Evolutionary conservation across 129 eudicot species (phyloP).

Genomic region (Ambrosia artemisiifolia): DNA sequence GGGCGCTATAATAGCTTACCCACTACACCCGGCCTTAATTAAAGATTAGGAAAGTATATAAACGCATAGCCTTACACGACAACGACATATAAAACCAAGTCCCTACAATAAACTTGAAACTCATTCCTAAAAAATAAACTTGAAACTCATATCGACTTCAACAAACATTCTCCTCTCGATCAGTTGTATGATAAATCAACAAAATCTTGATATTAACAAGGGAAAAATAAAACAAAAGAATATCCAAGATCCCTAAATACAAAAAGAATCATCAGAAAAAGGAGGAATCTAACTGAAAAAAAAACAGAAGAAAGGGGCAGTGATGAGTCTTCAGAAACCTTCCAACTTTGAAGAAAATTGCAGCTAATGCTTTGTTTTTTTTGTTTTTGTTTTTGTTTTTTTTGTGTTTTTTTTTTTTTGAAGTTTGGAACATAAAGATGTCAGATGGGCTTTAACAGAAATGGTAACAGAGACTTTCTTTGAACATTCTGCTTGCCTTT

Average conservation of each 20-base stretch:
- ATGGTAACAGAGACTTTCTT: constrained; percentile 23
- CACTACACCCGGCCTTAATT: too few relatives aligned
- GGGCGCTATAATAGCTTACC: too few relatives aligned
- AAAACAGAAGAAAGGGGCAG: background rate
- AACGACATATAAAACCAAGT: too few relatives aligned
- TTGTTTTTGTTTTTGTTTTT: too few relatives aligned
- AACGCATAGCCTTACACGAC: too few relatives aligned
- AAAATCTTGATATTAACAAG: background rate
- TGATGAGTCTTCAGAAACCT: constrained; percentile 13
- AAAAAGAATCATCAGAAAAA: constrained; percentile 18
- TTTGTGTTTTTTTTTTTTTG: background rate
- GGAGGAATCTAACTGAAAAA: constrained; percentile 15
- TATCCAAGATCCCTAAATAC: background rate
- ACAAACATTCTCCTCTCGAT: background rate
- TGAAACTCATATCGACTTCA: too few relatives aligned
- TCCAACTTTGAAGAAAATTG: constrained; percentile 12
- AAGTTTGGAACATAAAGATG: constrained; percentile 21
- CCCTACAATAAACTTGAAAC: too few relatives aligned
- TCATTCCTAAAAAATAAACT: too few relatives aligned
- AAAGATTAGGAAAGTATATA: too few relatives aligned
- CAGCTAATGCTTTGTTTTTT: constrained; percentile 12
- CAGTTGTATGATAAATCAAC: background rate
- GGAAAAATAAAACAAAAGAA: background rate
- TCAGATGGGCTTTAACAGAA: constrained; percentile 20
- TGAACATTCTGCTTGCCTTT: constrained; percentile 31